Base-by-base conservation (phyloP, 2,329 filamentous ascomycete genomes). In the Diaporthe destruens region DNA sequence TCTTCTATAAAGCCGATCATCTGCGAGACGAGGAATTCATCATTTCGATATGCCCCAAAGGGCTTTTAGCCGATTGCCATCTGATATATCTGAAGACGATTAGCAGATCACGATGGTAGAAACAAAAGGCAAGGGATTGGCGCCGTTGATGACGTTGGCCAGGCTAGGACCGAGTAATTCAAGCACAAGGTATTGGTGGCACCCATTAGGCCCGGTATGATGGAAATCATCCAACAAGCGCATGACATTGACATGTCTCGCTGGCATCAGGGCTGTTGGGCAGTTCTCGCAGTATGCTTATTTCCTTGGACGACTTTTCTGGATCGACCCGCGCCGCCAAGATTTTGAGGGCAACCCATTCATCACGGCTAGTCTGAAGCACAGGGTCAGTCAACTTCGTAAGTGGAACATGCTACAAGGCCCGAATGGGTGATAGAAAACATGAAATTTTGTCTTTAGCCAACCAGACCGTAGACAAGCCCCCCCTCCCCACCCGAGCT, bases 301-400 rank as follows among this genome's bases (percentile, higher is more conserved):
- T 34, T 36, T 51, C 59, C 20, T 51, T 65, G 6, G 8, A 65
- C 29, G 47, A n/a, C 25, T 23, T 65, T 36, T 49, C 59, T 12
- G 16, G 39, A 16, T 5, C 29, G 25, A 1, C 16, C 4, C 14
- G 7, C 25, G 59, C 59, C n/a, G 29, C 29, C 6, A 65, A 8
- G 25, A 65, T 32, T 18, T 65, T 65, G 29, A 65, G 18, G 6
- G 59, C 39, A 65, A 65, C 59, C 59, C 59, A 65, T 65, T 65
- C 44, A 4, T 65, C 59, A 16, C 23, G 18, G 14, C 59, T 65
- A 2, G 4, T 65, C 8, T n/a, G 3, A 42, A 14, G 1, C 18
- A 23, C 8, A 8, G 1, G 2, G 59, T 65, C 20, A 65, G 59
- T 49, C 32, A 9, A n/a, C 32, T 49, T 63, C 11, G 34, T 14